A percentile compares a stretch with the other conserved stretches of the same genome.
phyloP scores from a whole-genome alignment of 2,329 filamentous ascomycete species.

The Phaeosphaeriaceae sp. region DNA sequence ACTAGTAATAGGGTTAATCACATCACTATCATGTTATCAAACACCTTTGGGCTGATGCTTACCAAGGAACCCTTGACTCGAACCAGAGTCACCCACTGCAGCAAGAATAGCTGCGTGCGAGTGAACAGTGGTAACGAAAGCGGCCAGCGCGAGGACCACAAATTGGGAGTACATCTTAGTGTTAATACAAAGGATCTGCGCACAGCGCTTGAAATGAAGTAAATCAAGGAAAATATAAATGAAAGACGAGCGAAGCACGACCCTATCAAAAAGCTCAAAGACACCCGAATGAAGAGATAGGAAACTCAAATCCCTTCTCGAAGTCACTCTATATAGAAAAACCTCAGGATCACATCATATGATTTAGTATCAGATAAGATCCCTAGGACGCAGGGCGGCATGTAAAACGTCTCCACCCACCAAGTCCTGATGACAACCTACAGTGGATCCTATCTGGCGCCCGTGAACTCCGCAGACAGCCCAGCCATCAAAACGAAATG shows the following conservation, averaged over 20 bases:
- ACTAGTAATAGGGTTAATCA: conserved; percentile 24
- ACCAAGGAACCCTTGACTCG: conserved; percentile 43
- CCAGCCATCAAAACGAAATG: neutral
- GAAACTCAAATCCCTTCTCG: too few species aligned
- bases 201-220: conserved; percentile 37
- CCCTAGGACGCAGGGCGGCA: conserved; percentile 19
- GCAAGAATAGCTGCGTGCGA: conserved; percentile 41
- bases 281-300: neutral
- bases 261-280: neutral
- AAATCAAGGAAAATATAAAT: conserved; percentile 21
- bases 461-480: too few species aligned
- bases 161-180: conserved; percentile 34
- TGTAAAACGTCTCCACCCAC: conserved; percentile 34
- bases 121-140: conserved; percentile 35
- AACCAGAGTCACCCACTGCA: conserved; percentile 35
- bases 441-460: conserved; percentile 8
- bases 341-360: conserved; percentile 5
- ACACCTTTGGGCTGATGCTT: too few species aligned
- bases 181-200: conserved; percentile 20
- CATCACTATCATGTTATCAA: neutral
- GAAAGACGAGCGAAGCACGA: conserved; percentile 10
- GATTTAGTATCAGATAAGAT: conserved; percentile 2
- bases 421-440: neutral
- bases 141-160: conserved; percentile 38
- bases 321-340: neutral